A percentile compares a stretch with the other conserved stretches of the same genome.
Conservation (phyloP, 108 stramenopile genomes). For the Hondaea fermentalgiana region DNA sequence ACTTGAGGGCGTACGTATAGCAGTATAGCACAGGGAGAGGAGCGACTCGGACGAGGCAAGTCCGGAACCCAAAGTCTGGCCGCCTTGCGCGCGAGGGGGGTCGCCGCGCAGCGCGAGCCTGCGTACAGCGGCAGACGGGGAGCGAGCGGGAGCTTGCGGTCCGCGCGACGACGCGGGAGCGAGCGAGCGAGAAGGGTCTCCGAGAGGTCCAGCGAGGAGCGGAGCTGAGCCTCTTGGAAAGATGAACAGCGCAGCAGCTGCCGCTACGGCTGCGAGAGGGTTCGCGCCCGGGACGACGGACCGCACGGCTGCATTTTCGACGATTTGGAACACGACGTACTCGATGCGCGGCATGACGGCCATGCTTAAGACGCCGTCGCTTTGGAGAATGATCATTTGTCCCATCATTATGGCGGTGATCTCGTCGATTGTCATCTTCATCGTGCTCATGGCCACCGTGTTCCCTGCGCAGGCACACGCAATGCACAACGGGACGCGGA, state of each 20-base stretch:
- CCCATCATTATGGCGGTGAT: not conserved
- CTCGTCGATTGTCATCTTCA: not conserved
- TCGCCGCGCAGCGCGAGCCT: no score
- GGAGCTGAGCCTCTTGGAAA: no score
- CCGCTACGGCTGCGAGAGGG: not conserved
- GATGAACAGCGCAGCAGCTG: not conserved
- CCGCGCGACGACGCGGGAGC: no score
- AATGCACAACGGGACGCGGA: not conserved
- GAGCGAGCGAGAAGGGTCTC: no score
- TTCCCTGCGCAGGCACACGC: not conserved
- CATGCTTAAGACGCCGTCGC: not conserved
- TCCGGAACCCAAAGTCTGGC: no score
- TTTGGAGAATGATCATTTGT: not conserved
- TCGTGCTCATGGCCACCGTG: not conserved
- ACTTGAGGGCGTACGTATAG: no score
- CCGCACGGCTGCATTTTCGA: not conserved
- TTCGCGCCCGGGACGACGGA: not conserved
- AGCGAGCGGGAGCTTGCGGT: no score
- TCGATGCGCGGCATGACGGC: not conserved
- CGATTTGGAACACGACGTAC: not conserved
- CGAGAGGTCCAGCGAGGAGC: no score
- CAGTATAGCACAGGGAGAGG: no score
- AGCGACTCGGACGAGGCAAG: no score
- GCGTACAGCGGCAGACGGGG: no score
- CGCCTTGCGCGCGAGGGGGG: no score